These are phyloP conservation scores for Ustilago crameri DNA, from an alignment of 1,284 basidiomycete species.

Conservation along the genomic window DNA sequence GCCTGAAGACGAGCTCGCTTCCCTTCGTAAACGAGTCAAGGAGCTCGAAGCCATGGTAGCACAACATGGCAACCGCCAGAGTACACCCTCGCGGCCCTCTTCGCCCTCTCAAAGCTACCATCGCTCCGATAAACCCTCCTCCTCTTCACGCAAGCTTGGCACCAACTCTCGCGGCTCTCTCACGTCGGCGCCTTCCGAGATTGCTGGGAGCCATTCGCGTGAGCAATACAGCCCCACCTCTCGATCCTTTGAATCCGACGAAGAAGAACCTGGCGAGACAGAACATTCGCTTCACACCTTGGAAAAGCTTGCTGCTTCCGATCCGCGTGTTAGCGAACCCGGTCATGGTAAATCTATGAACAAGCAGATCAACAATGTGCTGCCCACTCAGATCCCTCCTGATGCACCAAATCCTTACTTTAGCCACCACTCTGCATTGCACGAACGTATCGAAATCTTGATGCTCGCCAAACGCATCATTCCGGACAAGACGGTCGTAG, in stretches of 20 bases:
- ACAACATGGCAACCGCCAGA: not conserved
- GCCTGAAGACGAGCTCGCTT: conserved; percentile 27
- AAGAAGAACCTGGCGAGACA: conserved; percentile 39
- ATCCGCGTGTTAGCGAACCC: conserved; percentile 35
- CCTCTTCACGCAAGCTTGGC: conserved; percentile 20
- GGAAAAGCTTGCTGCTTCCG: conserved; percentile 46
- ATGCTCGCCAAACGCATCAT: conserved; percentile 21
- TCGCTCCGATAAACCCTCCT: conserved; percentile 14
- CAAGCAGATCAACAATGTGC: conserved; percentile 38
- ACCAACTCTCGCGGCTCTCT: conserved; percentile 30
- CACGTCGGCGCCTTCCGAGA: conserved; percentile 24
- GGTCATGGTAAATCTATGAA: conserved; percentile 32
- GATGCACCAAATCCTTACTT: conserved; percentile 24
- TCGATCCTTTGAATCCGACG: conserved; percentile 22
- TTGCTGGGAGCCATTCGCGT: conserved; percentile 13
- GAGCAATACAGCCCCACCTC: conserved; percentile 19
- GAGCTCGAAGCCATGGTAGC: conserved; percentile 32
- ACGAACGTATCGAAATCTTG: conserved; percentile 45
- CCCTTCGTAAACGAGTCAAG: conserved; percentile 35
- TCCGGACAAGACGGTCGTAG: conserved; percentile 22
- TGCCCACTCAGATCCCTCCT: conserved; percentile 6
- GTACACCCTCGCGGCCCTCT: conserved; percentile 9
- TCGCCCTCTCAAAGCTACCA: conserved; percentile 13
- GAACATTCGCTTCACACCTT: conserved; percentile 33
- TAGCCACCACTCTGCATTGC: conserved; percentile 10